A percentile compares a stretch with the other conserved stretches of the same genome.
These are phyloP conservation scores for Aspergillus clavatus DNA, from an alignment of 2,329 filamentous ascomycete genomes.

Conservation along the genomic window DNA sequence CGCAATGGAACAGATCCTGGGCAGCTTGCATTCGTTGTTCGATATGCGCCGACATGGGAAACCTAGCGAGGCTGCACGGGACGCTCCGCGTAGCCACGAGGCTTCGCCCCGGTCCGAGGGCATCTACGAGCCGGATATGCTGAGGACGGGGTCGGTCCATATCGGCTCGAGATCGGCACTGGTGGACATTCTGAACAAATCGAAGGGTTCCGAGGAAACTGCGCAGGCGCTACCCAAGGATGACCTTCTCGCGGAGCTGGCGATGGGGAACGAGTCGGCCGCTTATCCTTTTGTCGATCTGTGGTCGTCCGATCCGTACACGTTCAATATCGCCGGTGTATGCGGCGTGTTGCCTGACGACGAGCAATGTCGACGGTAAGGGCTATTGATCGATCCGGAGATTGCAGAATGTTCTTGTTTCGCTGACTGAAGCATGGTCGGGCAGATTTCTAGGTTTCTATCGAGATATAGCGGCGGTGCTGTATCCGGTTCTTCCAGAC, in stretches of 20 bases:
- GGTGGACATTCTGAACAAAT: conserved; percentile 51
- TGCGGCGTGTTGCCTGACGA: conserved; percentile 54
- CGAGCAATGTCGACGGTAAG: conserved; percentile 42
- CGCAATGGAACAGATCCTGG: conserved; percentile 32
- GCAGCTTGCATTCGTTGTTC: conserved; percentile 30
- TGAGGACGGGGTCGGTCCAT: conserved; percentile 52
- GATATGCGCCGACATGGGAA: conserved; percentile 22
- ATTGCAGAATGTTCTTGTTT: neutral
- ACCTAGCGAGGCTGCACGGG: conserved; percentile 10
- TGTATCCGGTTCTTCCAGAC: conserved; percentile 55
- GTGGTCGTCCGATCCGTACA: conserved; percentile 56
- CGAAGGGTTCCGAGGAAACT: conserved; percentile 34
- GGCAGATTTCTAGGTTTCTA: conserved; percentile 50
- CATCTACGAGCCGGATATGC: conserved; percentile 26
- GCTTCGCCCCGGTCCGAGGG: conserved; percentile 20
- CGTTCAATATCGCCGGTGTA: conserved; percentile 51
- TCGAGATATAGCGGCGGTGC: conserved; percentile 51
- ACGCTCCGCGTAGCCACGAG: conserved; percentile 11
- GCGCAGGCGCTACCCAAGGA: conserved; percentile 52
- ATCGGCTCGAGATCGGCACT: conserved; percentile 55
- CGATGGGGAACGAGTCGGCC: conserved; percentile 56
- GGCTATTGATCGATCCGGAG: neutral
- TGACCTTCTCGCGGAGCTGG: conserved; percentile 55
- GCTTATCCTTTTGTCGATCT: conserved; percentile 60
- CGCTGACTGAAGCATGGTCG: conserved; percentile 4